phyloP scores from a whole-genome alignment of 352 stramenopile species.

The Halophytophthora polymorphica region DNA sequence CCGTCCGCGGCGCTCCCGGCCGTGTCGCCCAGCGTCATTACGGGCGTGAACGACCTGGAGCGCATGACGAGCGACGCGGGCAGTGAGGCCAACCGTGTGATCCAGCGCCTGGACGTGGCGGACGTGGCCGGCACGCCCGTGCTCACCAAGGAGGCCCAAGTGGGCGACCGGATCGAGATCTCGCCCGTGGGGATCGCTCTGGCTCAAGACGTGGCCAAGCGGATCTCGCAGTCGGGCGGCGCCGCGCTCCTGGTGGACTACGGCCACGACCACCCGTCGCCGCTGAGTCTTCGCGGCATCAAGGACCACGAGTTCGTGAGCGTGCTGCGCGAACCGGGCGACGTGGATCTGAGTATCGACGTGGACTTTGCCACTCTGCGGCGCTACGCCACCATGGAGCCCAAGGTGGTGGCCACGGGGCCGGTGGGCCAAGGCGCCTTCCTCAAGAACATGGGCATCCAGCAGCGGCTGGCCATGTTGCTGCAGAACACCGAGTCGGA shows the following conservation, averaged over 20 bases:
- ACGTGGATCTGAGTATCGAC: constrained; percentile 90
- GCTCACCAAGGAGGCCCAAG: constrained; percentile 45
- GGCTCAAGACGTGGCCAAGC: constrained; percentile 89
- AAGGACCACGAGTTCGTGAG: constrained; percentile 94
- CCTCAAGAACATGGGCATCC: constrained; percentile 94
- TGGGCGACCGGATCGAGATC: constrained; percentile 92
- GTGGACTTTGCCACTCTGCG: constrained; percentile 86
- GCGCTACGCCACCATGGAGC: constrained; percentile 55
- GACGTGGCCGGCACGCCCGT: constrained; percentile 39
- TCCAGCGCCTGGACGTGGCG: constrained; percentile 52
- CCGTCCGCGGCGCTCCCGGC: constrained; percentile 30
- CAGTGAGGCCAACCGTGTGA: constrained; percentile 1
- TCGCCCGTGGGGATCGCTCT: constrained; percentile 91
- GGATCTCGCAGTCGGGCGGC: constrained; percentile 81
- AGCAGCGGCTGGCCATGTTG: constrained; percentile 88
- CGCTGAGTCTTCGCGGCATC: constrained; percentile 92
- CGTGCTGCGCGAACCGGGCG: constrained; percentile 87
- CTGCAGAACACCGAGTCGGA: constrained; percentile 84
- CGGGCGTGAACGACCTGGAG: constrained; percentile 24
- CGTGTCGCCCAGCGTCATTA: constrained; percentile 22
- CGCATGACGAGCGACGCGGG: constrained; percentile 15
- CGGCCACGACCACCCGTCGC: constrained; percentile 87
- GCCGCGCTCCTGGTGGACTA: constrained; percentile 95
- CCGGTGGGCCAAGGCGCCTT: constrained; percentile 91
- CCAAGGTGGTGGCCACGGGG: constrained; percentile 74